Base-by-base conservation (phyloP, 768 basidiomycete genomes). In the Trametes sanguinea region DNA sequence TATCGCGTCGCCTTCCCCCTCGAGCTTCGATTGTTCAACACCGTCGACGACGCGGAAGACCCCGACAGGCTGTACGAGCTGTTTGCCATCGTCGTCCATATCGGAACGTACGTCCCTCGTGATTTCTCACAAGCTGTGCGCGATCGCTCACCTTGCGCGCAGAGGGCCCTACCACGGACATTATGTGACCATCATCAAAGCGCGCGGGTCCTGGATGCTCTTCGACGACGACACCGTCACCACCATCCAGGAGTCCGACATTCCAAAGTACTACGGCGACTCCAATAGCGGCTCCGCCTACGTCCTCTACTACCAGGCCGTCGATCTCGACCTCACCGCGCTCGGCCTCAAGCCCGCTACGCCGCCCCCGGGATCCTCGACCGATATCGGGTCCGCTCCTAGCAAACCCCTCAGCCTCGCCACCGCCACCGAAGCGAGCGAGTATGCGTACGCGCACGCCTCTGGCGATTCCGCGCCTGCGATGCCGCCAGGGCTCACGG, bases 111-210 rank as follows among this genome's bases (percentile, higher is more conserved):
- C 57, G 63, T 45, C 33, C 57, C 56, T 35, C 61, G 32, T 37
- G 55, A 48, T 54, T 54, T 51, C 55, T 45, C 60, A 43, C 17
- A 9, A 50, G 42, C 54, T 54, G 50, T 44, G 47, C 10, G 22
- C 22, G 22, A 52, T 22, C 30, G 14, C 33, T 37, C 35, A 6
- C 35, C 6, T 43, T 47, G 64, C 58, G 1, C 42, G 9, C 70
- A 97, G 95, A 69, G 96, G 96, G 5, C 95, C 95, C n/a, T 90
- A 97, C 72, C 97, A 98, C 69, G 97, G 97, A 0, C 97, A 99
- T 78, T 99, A 99, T 74, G 87, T 98, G 67, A 90, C 95, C 67
- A 88, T 98, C 69, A 90, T 98, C 74, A 94, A 92, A 73, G 90
- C 90, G 2, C 81, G 84, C 63, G 89, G 69, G 2, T 74, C 82